A percentile compares a stretch with the other conserved stretches of the same genome.
Evolutionary conservation across 176 grass and related monocot genomes (phyloP).

Genomic region (Oryza brachyantha): DNA sequence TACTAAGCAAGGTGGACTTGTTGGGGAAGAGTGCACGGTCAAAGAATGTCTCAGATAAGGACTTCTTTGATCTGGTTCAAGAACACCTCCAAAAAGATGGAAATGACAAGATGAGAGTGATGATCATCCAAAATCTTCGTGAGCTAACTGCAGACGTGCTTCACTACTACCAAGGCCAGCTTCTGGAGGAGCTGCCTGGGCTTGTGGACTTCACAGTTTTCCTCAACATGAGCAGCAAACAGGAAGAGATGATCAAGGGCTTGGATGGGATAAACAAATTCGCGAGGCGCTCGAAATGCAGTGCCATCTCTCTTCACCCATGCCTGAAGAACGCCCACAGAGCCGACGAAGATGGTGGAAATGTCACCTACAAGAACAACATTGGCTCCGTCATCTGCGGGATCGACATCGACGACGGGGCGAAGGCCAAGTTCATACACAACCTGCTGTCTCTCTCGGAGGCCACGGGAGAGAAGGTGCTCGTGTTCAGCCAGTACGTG

Average conservation of each 20-base stretch:
- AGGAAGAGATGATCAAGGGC: conserved; percentile 42
- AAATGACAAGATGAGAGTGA: conserved; percentile 46
- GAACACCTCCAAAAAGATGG: conserved; percentile 61
- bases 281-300: conserved; percentile 48
- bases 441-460: conserved; percentile 63
- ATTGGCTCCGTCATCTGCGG: conserved; percentile 40
- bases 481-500: conserved; percentile 76
- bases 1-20: conserved; percentile 68
- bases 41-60: conserved; percentile 28
- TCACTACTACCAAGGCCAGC: conserved; percentile 80
- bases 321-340: conserved; percentile 45
- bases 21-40: conserved; percentile 35
- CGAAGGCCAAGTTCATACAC: conserved; percentile 61
- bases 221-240: conserved; percentile 49
- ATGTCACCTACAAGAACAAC: conserved; percentile 27
- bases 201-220: conserved; percentile 74
- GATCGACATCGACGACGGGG: conserved; percentile 50
- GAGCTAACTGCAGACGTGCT: conserved; percentile 70
- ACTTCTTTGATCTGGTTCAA: conserved; percentile 77
- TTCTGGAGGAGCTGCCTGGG: conserved; percentile 72
- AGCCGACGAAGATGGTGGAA: conserved; percentile 17
- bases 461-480: conserved; percentile 61
- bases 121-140: conserved; percentile 66
- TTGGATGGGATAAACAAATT: conserved; percentile 41
- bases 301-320: conserved; percentile 72